Percentiles rank a stretch among this genome's conserved stretches.
Conservation (phyloP, 345 rosid genomes). For the Bruguiera sexangula region DNA sequence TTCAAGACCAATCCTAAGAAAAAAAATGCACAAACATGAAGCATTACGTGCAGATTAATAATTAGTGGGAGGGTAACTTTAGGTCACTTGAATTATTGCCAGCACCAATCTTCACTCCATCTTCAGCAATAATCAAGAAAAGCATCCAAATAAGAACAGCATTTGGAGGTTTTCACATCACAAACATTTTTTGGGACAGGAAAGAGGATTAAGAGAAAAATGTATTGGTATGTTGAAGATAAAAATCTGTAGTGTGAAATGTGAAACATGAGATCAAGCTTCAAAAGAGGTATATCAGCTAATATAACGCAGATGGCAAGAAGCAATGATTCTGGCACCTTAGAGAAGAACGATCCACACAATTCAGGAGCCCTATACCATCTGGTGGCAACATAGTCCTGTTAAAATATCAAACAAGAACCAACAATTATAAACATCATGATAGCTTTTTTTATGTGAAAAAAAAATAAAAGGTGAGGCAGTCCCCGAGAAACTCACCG, state of each 20-base stretch:
- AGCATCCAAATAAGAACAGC: too few relatives aligned
- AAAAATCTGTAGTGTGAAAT: neutral
- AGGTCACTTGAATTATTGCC: too few relatives aligned
- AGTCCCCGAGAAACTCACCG: slow-evolving; percentile 40
- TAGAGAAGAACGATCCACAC: slow-evolving; percentile 96
- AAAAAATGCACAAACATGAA: neutral
- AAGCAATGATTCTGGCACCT: slow-evolving; percentile 42
- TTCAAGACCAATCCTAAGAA: neutral
- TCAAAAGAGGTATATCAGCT: slow-evolving; percentile 12
- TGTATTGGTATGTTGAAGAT: too few relatives aligned
- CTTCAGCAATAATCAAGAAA: too few relatives aligned
- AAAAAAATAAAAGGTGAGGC: neutral
- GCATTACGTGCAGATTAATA: too few relatives aligned
- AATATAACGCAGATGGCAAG: slow-evolving; percentile 28
- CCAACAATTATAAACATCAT: slow-evolving; percentile 4
- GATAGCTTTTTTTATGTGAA: neutral
- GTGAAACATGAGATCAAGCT: neutral
- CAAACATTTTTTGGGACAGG: too few relatives aligned
- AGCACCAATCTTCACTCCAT: too few relatives aligned
- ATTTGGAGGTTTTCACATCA: too few relatives aligned
- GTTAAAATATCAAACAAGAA: slow-evolving; percentile 8
- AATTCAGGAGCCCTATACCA: slow-evolving; percentile 98
- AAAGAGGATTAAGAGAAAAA: too few relatives aligned
- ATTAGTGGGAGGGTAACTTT: too few relatives aligned
- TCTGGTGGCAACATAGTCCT: slow-evolving; percentile 97